A percentile compares a stretch with the other conserved stretches of the same genome.
Conservation (phyloP, 441 rosid genomes). For the Breynia disticha region DNA sequence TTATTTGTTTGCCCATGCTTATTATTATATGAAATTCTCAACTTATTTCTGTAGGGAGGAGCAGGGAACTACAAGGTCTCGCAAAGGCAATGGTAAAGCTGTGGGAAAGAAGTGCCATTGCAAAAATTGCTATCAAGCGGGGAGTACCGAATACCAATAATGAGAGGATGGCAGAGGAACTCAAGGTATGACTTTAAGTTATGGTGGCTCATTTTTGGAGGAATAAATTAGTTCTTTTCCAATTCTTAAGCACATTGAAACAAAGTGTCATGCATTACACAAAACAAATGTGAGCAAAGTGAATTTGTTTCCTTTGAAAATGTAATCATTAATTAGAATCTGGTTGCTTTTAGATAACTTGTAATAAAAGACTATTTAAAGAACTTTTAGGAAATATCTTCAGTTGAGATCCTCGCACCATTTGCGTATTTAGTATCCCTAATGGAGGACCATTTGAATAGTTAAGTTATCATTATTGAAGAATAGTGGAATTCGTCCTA, state of each 20-base stretch:
- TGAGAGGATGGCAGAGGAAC: constrained; percentile 95
- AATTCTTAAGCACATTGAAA: not conserved
- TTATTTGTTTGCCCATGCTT: constrained; percentile 7
- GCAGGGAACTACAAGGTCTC: constrained; percentile 72
- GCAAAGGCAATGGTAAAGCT: constrained; percentile 78
- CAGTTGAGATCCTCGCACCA: too few species aligned
- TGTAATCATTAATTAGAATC: too few species aligned
- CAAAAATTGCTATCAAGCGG: constrained; percentile 88
- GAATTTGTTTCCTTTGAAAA: too few species aligned
- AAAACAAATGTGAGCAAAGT: too few species aligned
- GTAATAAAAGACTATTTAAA: too few species aligned
- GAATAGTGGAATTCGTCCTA: too few species aligned
- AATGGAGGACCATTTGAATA: too few species aligned
- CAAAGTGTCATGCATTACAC: not conserved
- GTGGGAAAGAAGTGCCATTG: constrained; percentile 73
- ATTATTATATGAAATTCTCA: not conserved
- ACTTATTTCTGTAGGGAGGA: constrained; percentile 47
- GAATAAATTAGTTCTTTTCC: not conserved
- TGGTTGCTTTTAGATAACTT: too few species aligned
- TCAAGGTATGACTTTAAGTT: constrained; percentile 45
- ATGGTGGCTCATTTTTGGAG: not conserved
- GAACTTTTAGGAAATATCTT: too few species aligned
- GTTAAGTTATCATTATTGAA: too few species aligned
- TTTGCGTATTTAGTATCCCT: too few species aligned
- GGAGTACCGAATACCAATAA: constrained; percentile 68